phyloP scores from a whole-genome alignment of 257 asterid genomes.

The Primulina huaijiensis region DNA sequence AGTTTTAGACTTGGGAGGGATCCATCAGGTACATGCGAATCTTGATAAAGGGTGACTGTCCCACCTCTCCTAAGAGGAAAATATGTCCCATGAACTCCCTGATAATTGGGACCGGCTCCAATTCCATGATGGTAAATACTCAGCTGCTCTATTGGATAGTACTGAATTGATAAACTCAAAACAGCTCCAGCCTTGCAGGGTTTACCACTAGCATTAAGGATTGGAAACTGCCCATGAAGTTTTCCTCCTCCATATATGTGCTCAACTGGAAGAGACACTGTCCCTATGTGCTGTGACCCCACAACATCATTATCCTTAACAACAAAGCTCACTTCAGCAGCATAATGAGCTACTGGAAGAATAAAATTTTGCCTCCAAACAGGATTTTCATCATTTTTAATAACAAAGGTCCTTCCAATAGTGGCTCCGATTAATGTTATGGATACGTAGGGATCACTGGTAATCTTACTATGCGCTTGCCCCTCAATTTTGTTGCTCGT shows the following conservation, averaged over 20 bases:
- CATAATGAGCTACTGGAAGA: conserved; percentile 86
- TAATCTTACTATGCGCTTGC: conserved; percentile 60
- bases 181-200: conserved; percentile 86
- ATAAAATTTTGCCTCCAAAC: conserved; percentile 86
- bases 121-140: conserved; percentile 71
- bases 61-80: conserved; percentile 97
- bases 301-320: conserved; percentile 91
- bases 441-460: conserved; percentile 94
- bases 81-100: conserved; percentile 86
- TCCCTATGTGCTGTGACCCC: conserved; percentile 92
- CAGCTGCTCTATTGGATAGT: conserved; percentile 68
- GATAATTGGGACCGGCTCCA: conserved; percentile 87
- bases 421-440: conserved; percentile 61
- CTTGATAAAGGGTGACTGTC: conserved; percentile 83
- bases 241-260: conserved; percentile 66
- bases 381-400: conserved; percentile 77
- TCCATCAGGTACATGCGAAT: conserved; percentile 95
- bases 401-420: conserved; percentile 82
- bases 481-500: conserved; percentile 82
- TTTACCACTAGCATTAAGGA: conserved; percentile 67
- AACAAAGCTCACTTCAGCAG: conserved; percentile 71
- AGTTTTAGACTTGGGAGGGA: conserved; percentile 69
- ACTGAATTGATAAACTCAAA: conserved; percentile 67
- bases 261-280: conserved; percentile 78
- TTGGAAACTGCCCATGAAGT: conserved; percentile 69